Evolutionary conservation across 2,329 filamentous ascomycete species (phyloP).

Genomic region (Bisporella sp.): DNA sequence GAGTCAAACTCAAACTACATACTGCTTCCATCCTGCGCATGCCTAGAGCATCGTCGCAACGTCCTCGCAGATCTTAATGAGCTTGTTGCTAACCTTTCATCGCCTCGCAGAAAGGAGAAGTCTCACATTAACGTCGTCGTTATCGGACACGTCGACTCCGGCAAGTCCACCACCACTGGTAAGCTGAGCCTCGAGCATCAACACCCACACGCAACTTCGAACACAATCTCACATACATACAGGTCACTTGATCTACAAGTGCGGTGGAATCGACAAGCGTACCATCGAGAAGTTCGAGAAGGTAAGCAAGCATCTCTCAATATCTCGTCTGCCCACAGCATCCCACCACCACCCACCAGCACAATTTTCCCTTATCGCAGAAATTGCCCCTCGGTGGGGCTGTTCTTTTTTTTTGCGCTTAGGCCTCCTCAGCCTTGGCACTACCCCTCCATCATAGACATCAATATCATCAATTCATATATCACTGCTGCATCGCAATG

Average conservation of each 20-base stretch:
- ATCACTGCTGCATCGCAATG: not conserved
- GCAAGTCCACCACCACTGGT: constrained; percentile 96
- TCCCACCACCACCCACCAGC: constrained; percentile 11
- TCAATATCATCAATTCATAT: constrained; percentile 5
- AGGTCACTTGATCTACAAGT: constrained; percentile 99
- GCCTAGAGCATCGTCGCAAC: constrained; percentile 11
- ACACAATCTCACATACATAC: constrained; percentile 32
- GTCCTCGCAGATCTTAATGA: constrained; percentile 11
- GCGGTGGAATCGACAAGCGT: constrained; percentile 99
- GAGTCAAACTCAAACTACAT: constrained; percentile 12
- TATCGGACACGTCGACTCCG: constrained; percentile 99
- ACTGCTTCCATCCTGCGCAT: constrained; percentile 7
- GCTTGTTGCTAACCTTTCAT: constrained; percentile 18
- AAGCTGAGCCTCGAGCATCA: constrained; percentile 35
- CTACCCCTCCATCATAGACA: constrained; percentile 6
- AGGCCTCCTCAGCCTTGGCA: constrained; percentile 3
- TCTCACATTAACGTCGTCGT: constrained; percentile 96
- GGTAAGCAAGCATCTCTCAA: constrained; percentile 47
- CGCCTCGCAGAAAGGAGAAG: constrained; percentile 76
- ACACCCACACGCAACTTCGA: constrained; percentile 4
- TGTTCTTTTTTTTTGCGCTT: constrained; percentile 19
- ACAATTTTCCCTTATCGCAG: constrained; percentile 17
- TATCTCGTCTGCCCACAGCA: constrained; percentile 2
- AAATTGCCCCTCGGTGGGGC: constrained; percentile 28
- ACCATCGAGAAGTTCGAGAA: constrained; percentile 99